Base-by-base conservation (phyloP, 257 asterid species). In the Penstemon eatonii region DNA sequence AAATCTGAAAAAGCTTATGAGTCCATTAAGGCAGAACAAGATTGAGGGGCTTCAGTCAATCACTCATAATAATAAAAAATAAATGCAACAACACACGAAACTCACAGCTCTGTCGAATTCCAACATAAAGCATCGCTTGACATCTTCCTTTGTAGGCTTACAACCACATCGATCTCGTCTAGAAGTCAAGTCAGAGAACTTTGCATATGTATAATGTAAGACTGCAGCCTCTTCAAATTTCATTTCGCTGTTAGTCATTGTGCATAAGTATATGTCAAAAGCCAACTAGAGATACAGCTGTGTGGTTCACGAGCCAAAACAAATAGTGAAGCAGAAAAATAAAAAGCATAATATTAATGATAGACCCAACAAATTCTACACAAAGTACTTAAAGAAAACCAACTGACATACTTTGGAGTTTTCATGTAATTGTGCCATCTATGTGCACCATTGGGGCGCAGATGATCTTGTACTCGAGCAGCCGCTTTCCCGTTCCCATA, bases 381-480 rank as follows among this genome's bases (percentile, higher is more conserved):
- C 33, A 67, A 33, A 52, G 39, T n/a, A 62, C 11, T 42, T 7
- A 62, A 25, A 40, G 57, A 7, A 71, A 69, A 53, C 39, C 67
- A 49, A 63, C 46, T 55, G 60, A 40, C 72, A 40, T 89, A 91
- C 96, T 73, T 87, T 39, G 92, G 92, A 38, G 80, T 75, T 78
- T 87, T 89, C 89, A 80, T 78, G 81, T 91, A 87, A 75, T 84
- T 87, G 74, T 84, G 84, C 96, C 96, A 89, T 81, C 87, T 78
- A 78, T 89, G 96, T 60, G 95, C 96, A 62, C 97, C 96, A 77
- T 87, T 79, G 44, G 96, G 93, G 63, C 93, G 93, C 69, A 91
- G 93, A 82, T 86, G 86, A 63, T 89, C 91, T 79, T 83, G 89
- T 60, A 91, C 57, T 46, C 96, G 86, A 53, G 97, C 96, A 67